phyloP scores from a whole-genome alignment of 1,284 basidiomycete genomes.

The Leccinum pachyderme region DNA sequence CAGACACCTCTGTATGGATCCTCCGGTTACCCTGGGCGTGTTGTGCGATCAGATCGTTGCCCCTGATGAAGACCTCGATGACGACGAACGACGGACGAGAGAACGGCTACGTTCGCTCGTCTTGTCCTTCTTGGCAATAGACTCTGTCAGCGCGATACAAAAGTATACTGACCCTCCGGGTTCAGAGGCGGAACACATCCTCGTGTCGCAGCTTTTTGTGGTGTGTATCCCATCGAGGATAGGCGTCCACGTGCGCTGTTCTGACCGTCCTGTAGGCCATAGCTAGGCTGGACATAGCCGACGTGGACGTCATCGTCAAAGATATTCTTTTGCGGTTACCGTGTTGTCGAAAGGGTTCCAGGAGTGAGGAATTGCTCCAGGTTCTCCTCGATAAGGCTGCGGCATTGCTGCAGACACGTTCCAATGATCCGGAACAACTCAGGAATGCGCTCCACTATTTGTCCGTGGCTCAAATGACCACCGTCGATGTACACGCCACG shows the following conservation, averaged over 20 bases:
- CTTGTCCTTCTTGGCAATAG: constrained; percentile 53
- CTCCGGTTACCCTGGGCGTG: constrained; percentile 58
- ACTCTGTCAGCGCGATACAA: constrained; percentile 49
- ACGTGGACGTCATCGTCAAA: constrained; percentile 50
- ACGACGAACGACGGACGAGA: constrained; percentile 58
- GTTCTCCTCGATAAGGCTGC: constrained; percentile 43
- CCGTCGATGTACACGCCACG: constrained; percentile 42
- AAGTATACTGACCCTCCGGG: constrained; percentile 44
- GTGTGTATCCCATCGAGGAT: constrained; percentile 35
- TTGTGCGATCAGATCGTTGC: constrained; percentile 65
- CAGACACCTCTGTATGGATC: constrained; percentile 63
- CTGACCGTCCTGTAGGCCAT: constrained; percentile 43
- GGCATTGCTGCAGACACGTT: constrained; percentile 38
- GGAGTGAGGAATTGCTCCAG: constrained; percentile 45
- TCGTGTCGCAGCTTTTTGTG: constrained; percentile 48
- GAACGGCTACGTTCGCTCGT: constrained; percentile 58
- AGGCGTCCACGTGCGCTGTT: constrained; percentile 4
- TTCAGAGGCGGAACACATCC: constrained; percentile 46
- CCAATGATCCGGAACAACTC: constrained; percentile 35
- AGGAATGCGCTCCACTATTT: constrained; percentile 44
- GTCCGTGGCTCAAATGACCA: constrained; percentile 45
- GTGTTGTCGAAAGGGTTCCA: constrained; percentile 39
- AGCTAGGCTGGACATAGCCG: constrained; percentile 40
- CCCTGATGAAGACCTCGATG: constrained; percentile 48
- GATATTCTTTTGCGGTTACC: constrained; percentile 52